Evolutionary conservation across 768 basidiomycete species (phyloP).

Genomic region (Gautieria morchelliformis): DNA sequence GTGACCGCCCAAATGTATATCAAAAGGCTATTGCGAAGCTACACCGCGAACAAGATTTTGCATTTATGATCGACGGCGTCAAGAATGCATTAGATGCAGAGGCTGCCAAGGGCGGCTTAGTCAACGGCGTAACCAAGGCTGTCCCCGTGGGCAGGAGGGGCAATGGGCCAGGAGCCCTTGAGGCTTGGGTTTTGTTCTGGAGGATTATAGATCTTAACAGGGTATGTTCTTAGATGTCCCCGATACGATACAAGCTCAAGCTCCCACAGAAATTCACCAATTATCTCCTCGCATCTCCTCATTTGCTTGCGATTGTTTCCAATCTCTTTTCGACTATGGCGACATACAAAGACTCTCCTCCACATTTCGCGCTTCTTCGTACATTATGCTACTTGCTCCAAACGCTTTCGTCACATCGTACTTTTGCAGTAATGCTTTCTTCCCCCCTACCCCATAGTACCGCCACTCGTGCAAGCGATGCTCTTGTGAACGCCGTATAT

Average conservation of each 20-base stretch:
- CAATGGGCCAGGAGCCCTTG: constrained; percentile 8
- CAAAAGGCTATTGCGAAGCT: constrained; percentile 87
- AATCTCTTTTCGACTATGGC: constrained; percentile 4
- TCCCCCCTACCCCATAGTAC: constrained; percentile 65
- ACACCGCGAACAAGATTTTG: constrained; percentile 87
- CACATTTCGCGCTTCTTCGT: constrained; percentile 51
- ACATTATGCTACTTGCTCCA: constrained; percentile 89
- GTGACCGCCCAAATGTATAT: constrained; percentile 64
- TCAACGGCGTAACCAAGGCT: background rate
- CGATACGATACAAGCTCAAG: no score
- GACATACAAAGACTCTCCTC: constrained; percentile 3
- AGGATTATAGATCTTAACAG: constrained; percentile 90
- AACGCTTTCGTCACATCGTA: constrained; percentile 74
- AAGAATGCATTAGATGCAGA: constrained; percentile 17
- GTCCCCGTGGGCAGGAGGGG: constrained; percentile 6
- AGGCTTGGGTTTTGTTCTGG: constrained; percentile 51
- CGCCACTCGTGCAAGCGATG: constrained; percentile 52
- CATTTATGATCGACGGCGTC: constrained; percentile 73
- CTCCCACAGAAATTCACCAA: constrained; percentile 75
- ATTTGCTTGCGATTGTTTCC: background rate
- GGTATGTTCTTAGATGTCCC: constrained; percentile 30
- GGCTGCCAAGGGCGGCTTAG: constrained; percentile 6
- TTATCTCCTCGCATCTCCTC: constrained; percentile 46
- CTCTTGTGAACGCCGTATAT: constrained; percentile 61
- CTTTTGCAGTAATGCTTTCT: constrained; percentile 65